Percentiles rank a stretch among this genome's conserved stretches.
Conservation (phyloP, 495 filamentous ascomycete genomes). For the Xanthoparmelia taractica region DNA sequence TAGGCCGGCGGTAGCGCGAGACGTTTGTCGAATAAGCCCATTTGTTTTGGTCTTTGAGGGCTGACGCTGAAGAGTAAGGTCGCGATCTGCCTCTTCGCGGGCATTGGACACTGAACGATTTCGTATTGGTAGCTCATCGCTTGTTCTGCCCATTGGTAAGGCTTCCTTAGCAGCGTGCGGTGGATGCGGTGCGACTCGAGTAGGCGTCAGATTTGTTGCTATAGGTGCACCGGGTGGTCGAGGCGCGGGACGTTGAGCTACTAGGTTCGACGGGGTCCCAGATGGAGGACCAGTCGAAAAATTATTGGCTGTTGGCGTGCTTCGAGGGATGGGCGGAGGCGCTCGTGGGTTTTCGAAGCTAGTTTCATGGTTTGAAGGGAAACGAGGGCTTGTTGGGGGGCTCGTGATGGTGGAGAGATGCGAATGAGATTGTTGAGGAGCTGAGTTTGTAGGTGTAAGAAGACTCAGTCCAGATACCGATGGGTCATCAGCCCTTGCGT, state of each 20-base stretch:
- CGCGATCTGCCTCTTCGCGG: conserved; percentile 15
- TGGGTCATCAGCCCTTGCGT: conserved; percentile 53
- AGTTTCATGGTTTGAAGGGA: conserved; percentile 80
- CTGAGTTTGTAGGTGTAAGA: conserved; percentile 29
- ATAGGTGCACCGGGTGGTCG: conserved; percentile 59
- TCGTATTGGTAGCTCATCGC: conserved; percentile 41
- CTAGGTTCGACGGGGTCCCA: conserved; percentile 21
- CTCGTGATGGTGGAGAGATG: conserved; percentile 60
- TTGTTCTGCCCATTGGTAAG: conserved; percentile 44
- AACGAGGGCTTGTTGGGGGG: conserved; percentile 83
- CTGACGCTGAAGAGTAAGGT: conserved; percentile 33
- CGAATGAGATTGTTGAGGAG: conserved; percentile 34
- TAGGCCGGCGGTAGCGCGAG: conserved; percentile 30
- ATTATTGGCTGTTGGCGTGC: conserved; percentile 29
- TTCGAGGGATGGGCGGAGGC: conserved; percentile 79
- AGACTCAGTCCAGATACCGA: conserved; percentile 46
- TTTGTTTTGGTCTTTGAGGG: conserved; percentile 38
- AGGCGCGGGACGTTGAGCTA: conserved; percentile 41
- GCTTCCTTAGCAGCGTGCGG: conserved; percentile 46
- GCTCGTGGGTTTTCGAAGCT: conserved; percentile 97
- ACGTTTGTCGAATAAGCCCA: conserved; percentile 31
- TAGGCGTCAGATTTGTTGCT: conserved; percentile 46
- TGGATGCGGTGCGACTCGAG: conserved; percentile 40
- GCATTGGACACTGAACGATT: conserved; percentile 22
- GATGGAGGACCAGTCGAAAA: conserved; percentile 36